Evolutionary conservation across 352 stramenopile genomes (phyloP).

Genomic region (Phytophthora sojae): DNA sequence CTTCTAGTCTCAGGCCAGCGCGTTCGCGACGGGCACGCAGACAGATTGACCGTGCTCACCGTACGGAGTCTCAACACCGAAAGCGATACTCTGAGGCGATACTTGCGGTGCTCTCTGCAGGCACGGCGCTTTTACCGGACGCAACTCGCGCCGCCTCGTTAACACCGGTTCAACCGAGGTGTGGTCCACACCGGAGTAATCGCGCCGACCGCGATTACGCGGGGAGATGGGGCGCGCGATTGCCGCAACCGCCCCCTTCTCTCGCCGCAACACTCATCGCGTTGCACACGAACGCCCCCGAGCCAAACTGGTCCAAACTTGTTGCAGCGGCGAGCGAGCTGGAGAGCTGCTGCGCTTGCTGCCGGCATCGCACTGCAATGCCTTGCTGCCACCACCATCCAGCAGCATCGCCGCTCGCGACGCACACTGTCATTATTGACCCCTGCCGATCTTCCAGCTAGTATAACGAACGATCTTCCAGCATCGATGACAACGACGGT

Average conservation of each 20-base stretch:
- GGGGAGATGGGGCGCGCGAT: background rate
- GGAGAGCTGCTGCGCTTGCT: too few relatives aligned
- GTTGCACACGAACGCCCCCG: slow-evolving; percentile 10
- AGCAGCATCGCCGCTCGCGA: too few relatives aligned
- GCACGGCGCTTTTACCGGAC: slow-evolving; percentile 18
- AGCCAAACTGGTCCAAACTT: too few relatives aligned
- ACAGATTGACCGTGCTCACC: too few relatives aligned
- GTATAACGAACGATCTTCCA: background rate
- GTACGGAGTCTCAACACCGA: background rate
- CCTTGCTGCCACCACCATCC: too few relatives aligned
- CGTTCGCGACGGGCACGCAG: background rate
- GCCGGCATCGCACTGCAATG: too few relatives aligned
- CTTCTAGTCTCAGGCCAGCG: slow-evolving; percentile 4
- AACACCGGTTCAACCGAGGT: background rate
- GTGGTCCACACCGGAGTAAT: slow-evolving; percentile 26
- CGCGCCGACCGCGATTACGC: slow-evolving; percentile 15
- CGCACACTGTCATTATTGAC: too few relatives aligned
- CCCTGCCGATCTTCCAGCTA: too few relatives aligned
- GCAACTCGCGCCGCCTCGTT: background rate
- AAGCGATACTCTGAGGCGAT: background rate
- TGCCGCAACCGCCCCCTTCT: slow-evolving; percentile 30
- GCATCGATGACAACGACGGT: too few relatives aligned
- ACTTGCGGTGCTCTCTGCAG: background rate
- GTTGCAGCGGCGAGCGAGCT: too few relatives aligned
- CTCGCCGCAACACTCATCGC: slow-evolving; percentile 16